Evolutionary conservation across 2,329 filamentous ascomycete genomes (phyloP), one percentile per base, ranked within the genome.

Genomic region (Pseudogymnoascus sp.): DNA sequence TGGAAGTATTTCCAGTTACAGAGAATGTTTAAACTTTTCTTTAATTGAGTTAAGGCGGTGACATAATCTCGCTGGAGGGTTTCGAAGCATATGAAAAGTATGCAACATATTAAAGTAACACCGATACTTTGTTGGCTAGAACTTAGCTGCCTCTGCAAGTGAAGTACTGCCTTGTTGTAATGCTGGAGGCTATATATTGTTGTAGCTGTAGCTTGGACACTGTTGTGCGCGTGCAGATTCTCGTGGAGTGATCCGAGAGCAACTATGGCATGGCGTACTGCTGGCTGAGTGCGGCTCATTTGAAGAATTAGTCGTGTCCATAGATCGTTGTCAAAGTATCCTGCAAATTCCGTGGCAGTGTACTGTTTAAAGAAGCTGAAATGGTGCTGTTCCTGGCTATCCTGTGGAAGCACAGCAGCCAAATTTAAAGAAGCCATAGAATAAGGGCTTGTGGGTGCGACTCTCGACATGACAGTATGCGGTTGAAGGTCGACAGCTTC

Each of bases 301-400:
- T 84, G 82, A 11, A 88, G 71, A 6, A 88, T 84, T n/a, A 80
- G 77, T 57, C 78, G 77, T 1, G 79, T 84, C 85, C 86, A 89
- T 69, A 88, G 88, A 2, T 78, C 75, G 20, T 79, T 79, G 67
- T 87, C 83, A 63, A 87, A 88, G 69, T 83, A 88, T 14, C 86
- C 85, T 0, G 85, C 85, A 8, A 89, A 74, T 67, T 86, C 84
- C 43, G 75, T 78, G 1, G 85, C 82, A 0, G 86, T 86, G 43
- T 81, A 80, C 18, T 80, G 75, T 47, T 79, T 78, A 67, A 88
- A 87, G 6, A 85, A 72, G 62, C 83, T 78, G 67, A 87, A 87
- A 67, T 87, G 86, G 57, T 79, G 77, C 41, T 75, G 77, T 64
- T 88, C 84, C 50, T 77, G 12, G 35, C 35, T 36, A 36, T 36